Conservation (phyloP, 23 red algal species). For the Agarophyton chilense region DNA sequence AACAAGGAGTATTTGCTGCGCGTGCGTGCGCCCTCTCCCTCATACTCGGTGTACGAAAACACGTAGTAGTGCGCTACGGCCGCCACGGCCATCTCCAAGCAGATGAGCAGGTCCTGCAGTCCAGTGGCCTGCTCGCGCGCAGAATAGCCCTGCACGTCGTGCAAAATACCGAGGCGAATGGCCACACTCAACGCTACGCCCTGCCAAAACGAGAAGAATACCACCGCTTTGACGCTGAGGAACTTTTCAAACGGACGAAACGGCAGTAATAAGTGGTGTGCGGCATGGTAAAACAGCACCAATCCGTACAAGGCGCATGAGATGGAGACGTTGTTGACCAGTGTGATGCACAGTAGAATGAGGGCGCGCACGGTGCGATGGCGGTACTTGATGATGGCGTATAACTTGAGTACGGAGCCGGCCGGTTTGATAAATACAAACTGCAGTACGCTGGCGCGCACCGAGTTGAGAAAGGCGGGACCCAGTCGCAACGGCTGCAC, state of each 20-base stretch:
- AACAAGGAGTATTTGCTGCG: conserved; percentile 55
- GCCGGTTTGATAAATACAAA: conserved; percentile 96
- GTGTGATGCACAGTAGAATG: background rate
- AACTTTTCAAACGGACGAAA: conserved; percentile 93
- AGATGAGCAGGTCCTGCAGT: conserved; percentile 96
- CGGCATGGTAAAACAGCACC: conserved; percentile 91
- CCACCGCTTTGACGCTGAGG: conserved; percentile 88
- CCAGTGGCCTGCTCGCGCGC: conserved; percentile 78
- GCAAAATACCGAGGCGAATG: conserved; percentile 58
- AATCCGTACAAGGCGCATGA: conserved; percentile 89
- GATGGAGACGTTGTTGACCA: conserved; percentile 87
- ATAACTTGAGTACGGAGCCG: conserved; percentile 48
- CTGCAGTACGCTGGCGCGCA: conserved; percentile 83
- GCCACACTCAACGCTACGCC: conserved; percentile 69
- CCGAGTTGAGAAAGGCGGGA: conserved; percentile 75
- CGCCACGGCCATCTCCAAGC: conserved; percentile 90
- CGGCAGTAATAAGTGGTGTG: conserved; percentile 75
- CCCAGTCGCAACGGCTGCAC: conserved; percentile 78
- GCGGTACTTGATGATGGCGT: conserved; percentile 26
- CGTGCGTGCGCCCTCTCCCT: background rate
- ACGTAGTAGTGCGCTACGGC: conserved; percentile 86
- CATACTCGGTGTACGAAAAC: conserved; percentile 81
- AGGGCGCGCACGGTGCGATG: conserved; percentile 7
- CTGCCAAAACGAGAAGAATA: conserved; percentile 99
- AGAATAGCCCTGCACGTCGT: conserved; percentile 73